Base-by-base conservation (phyloP, 306 rosid genomes). In the Sophora flavescens region DNA sequence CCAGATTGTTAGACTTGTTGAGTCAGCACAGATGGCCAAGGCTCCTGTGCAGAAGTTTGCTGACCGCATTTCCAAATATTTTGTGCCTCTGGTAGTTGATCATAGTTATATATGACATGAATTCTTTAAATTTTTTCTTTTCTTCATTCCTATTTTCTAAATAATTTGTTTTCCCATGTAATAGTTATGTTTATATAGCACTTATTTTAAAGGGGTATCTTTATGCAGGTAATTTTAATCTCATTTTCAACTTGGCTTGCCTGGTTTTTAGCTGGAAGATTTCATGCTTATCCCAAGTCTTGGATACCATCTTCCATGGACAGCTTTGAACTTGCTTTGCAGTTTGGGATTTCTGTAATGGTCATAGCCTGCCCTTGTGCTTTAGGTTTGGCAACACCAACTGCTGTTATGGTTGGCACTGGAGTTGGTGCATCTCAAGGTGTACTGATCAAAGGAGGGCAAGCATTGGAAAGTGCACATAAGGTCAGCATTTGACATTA, bases 331-430 rank as follows among this genome's bases (percentile, higher is more conserved):
- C 90, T 92, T 52, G 93, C 96, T 14, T 86, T 92, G 35, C 97
- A 90, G 82, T 92, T 92, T 80, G 97, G 96, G 32, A 92, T 92
- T 10, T 88, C 96, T 8, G 96, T 90, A 30, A 88, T 92, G 93
- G 97, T 92, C 81, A 92, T 90, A 76, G 97, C 97, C 13, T 92
- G 97, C 70, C 97, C 97, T 63, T 92, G 96, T 86, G 93, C 97
- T 33, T 78, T 90, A 52, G 97, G 97, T 74, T 85, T 92, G n/a
- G 97, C 96, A 54, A 92, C 97, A 45, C 97, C 97, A 1, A 90
- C 97, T 0, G 96, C 97, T 3, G 89, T 92, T 15, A 90, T 92
- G 97, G 97, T 90, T 51, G 96, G 97, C 16, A 92, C 96, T 6
- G 93, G 97, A 59, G 91, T 92, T 8, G 97, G 97, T 4, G 97